Percentiles rank a stretch among this genome's conserved stretches.
These are phyloP conservation scores for Penicillium griseofulvum DNA, from an alignment of 2,329 filamentous ascomycete genomes.

Conservation along the genomic window DNA sequence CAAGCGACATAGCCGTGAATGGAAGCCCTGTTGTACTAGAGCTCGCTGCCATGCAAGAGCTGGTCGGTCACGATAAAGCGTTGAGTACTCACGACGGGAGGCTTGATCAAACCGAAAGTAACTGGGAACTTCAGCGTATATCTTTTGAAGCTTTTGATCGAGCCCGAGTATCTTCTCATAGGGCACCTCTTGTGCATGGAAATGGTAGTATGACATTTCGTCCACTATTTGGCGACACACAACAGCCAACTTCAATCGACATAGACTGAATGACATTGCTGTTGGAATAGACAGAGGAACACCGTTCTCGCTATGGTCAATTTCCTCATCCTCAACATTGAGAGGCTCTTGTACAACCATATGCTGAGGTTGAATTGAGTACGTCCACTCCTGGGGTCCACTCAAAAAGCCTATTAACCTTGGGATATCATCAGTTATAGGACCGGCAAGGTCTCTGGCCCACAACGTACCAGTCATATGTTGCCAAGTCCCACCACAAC, in stretches of 20 bases:
- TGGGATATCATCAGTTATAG: background rate
- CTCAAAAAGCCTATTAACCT: conserved; percentile 43
- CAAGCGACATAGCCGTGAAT: conserved; percentile 39
- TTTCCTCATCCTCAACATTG: conserved; percentile 44
- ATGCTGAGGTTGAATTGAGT: conserved; percentile 42
- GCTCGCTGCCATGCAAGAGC: conserved; percentile 37
- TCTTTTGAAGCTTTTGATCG: conserved; percentile 35
- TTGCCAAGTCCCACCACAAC: conserved; percentile 45
- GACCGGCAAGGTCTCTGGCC: background rate
- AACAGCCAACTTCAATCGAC: conserved; percentile 42
- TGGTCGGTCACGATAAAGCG: conserved; percentile 30
- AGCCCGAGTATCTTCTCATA: conserved; percentile 42
- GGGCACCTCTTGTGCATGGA: conserved; percentile 27
- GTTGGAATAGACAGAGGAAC: conserved; percentile 40
- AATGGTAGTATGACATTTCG: conserved; percentile 25
- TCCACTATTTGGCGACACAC: conserved; percentile 45
- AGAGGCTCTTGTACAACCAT: conserved; percentile 43
- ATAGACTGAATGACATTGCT: conserved; percentile 46
- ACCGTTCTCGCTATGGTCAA: conserved; percentile 23
- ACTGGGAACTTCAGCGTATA: conserved; percentile 31
- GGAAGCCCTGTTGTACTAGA: conserved; percentile 35
- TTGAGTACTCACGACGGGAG: conserved; percentile 25
- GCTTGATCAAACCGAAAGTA: conserved; percentile 39
- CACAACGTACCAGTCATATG: conserved; percentile 43
- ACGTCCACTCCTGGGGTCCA: conserved; percentile 46